Evolutionary conservation across 148 eudicot species (phyloP), one percentile per base, ranked within the genome.

Genomic region (Dysphania ambrosioides): DNA sequence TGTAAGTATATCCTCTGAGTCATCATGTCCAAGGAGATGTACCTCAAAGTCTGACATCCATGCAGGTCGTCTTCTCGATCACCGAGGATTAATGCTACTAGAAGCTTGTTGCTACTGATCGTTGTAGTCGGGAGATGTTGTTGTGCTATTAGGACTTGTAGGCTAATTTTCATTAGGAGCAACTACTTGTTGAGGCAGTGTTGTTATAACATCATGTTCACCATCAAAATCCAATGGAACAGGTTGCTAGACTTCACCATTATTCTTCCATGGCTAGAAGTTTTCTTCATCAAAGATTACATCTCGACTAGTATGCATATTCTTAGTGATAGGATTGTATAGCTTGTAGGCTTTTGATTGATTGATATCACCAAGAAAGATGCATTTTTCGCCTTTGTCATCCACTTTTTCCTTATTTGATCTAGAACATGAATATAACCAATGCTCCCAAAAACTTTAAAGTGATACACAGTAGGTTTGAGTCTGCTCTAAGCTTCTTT

Each of bases 1-100:
- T 0, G 55, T 71, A 10, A 68, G 34, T 19, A 30, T 16, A 56
- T 71, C 71, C 2, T 77, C 65, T 26, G 27, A 16, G 30, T 61
- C 8, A 63, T 49, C 26, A 63, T 60, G 26, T 3, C 71, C 68
- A 55, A 35, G 23, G 0, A 68, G 71, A 41, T 47, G 41, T 21
- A 77, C 80, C 75, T 71, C 75, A 71, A 59, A 71, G 42, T 77
- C 80, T 0, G 24, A 26, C 71, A 77, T 77, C 80, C 75, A 63
- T 47, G 49, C 4, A 16, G 71, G 80, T 30, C 80, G 66, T 23
- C 19, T 77, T 21, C 35, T n/a, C 10, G 5, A 5, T 21, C 63
- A 62, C 44, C n/a, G n/a, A n/a, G n/a, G n/a, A n/a, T n/a, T n/a
- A n/a, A 57, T 65, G 44, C 44, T 34, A 26, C 56, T 51, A 36